Evolutionary conservation across 202 grass and related monocot species (phyloP).

Genomic region (Elaeis oleifera): DNA sequence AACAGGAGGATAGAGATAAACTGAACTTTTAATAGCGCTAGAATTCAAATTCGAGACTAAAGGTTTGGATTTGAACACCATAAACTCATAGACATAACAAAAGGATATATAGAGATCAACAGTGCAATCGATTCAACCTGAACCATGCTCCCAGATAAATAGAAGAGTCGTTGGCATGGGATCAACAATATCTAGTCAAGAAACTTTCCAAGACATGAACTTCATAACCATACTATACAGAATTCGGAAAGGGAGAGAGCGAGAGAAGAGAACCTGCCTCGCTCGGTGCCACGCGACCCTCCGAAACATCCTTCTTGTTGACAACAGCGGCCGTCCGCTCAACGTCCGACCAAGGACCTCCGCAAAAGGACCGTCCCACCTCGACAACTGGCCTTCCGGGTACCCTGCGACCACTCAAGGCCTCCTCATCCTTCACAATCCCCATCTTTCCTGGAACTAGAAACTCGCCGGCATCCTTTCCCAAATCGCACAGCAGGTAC

Average conservation of each 20-base stretch:
- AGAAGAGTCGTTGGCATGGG: no score
- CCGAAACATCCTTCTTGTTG: constrained; percentile 60
- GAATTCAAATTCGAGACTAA: no score
- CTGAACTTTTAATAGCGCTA: no score
- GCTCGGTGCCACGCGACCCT: constrained; percentile 72
- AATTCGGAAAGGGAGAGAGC: constrained; percentile 7
- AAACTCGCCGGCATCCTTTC: constrained; percentile 8
- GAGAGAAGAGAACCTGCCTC: constrained; percentile 59
- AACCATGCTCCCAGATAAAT: no score
- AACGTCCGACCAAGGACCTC: constrained; percentile 78
- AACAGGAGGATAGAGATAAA: no score
- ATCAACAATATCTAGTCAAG: no score
- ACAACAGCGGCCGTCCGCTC: constrained; percentile 77
- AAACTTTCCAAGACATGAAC: no score
- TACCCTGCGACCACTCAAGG: constrained; percentile 22
- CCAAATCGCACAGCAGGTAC: constrained; percentile 19
- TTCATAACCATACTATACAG: neutral
- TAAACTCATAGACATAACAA: no score
- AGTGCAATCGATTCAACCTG: no score
- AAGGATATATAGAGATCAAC: no score
- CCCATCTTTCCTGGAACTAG: constrained; percentile 41
- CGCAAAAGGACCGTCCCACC: constrained; percentile 58
- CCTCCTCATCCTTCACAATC: constrained; percentile 38
- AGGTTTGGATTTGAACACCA: no score
- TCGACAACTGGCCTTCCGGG: constrained; percentile 41